These are phyloP conservation scores for Setaria italica DNA, from an alignment of 202 grass and related monocot species.

Conservation along the genomic window DNA sequence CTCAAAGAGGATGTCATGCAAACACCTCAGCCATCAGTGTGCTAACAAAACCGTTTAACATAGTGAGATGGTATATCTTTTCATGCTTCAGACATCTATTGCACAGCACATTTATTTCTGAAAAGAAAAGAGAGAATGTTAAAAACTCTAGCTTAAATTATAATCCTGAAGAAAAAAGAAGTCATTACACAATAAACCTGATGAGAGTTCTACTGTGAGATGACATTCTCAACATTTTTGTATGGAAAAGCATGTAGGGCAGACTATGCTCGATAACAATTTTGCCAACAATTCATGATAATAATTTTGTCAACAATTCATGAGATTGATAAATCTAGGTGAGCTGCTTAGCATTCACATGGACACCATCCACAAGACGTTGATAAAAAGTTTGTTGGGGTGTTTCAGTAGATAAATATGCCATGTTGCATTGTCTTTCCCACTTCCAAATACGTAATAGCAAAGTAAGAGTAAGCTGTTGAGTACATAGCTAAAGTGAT, in stretches of 20 bases:
- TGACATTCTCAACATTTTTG: not conserved
- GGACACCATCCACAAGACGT: conserved; percentile 5
- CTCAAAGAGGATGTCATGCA: conserved; percentile 46
- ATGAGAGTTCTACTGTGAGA: not conserved
- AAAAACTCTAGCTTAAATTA: conserved; percentile 26
- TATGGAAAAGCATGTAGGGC: conserved; percentile 7
- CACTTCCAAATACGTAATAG: not conserved
- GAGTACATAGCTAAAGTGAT: not conserved
- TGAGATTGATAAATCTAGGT: conserved; percentile 8
- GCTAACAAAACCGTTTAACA: conserved; percentile 4
- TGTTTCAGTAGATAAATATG: not conserved
- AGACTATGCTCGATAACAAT: not conserved
- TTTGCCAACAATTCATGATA: not conserved
- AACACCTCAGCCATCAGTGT: conserved; percentile 44
- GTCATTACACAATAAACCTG: conserved; percentile 32
- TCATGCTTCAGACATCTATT: conserved; percentile 16
- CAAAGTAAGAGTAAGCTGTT: not conserved
- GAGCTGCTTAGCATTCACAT: not conserved
- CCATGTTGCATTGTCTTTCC: not conserved
- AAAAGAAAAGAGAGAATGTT: conserved; percentile 7
- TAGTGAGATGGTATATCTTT: conserved; percentile 16
- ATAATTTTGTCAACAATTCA: not conserved
- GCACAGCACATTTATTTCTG: conserved; percentile 24
- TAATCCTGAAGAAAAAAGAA: conserved; percentile 10
- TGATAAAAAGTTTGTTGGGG: not conserved